Base-by-base conservation (phyloP, 371 early-diverging fungal species). In the Actinomortierella ambigua region DNA sequence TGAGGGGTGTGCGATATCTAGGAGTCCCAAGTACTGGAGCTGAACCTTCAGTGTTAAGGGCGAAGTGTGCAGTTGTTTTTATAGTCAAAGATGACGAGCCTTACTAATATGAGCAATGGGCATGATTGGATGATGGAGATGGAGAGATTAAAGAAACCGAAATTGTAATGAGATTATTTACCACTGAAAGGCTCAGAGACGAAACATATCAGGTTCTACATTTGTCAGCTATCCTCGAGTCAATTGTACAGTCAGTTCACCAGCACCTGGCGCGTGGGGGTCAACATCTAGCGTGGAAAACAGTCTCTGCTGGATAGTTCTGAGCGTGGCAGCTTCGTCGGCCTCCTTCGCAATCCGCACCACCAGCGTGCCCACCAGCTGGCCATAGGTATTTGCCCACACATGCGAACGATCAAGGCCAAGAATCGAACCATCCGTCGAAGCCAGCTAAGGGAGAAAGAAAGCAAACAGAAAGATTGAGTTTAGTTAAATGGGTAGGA, bases 341-440 rank as follows among this genome's bases (percentile, higher is more conserved):
- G 85, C 80, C 17, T 82, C 87, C 6, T 80, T 76, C 42, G 65
- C 57, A 13, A 86, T 67, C 14, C 76, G 81, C 14, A 88, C 65
- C 28, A 81, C 78, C 26, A 85, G 40, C 0, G 88, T 85, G 3
- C 87, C 86, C 13, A 88, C 79, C 50, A 81, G 70, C 63, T 85
- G 82, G 15, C 84, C 84, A 59, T 82, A 82, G 0, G 87, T 84
- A 53, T 85, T 88, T 58, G 83, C 84, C 88, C 88, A 88, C 50
- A 86, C 82, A 77, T 88, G 88, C 2, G 83, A 75, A 2, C 81
- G 61, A 24, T 82, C 81, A 17, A 86, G 64, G 27, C 79, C 63
- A 13, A 82, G 4, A 13, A 87, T 79, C 50, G 76, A 66, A 41
- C 83, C 77, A 56, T 87, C 76, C 44, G 81, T 23, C 60, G 80